Evolutionary conservation across 148 eudicot species (phyloP).

Genomic region (Rhododendron molle): DNA sequence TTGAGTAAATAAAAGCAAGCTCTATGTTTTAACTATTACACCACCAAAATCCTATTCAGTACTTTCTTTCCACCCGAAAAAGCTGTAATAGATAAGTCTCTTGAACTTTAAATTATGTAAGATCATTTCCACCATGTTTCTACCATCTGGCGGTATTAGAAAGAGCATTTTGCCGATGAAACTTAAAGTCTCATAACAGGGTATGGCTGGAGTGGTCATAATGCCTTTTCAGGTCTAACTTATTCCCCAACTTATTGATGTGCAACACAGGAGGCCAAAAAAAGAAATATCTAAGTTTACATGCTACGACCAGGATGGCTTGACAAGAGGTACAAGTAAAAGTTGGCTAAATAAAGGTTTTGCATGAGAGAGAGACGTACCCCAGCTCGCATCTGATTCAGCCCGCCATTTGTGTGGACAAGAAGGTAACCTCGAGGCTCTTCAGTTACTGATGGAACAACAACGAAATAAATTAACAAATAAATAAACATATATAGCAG

Average conservation of each 20-base stretch:
- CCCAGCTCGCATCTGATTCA: conserved; percentile 99
- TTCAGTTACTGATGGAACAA: conserved; percentile 42
- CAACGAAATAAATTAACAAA: conserved; percentile 5
- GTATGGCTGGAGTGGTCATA: neutral
- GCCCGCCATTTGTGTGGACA: conserved; percentile 96
- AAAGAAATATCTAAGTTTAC: neutral
- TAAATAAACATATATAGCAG: neutral
- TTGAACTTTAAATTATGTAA: neutral
- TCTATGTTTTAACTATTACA: neutral
- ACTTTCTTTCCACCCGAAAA: neutral
- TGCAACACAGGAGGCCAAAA: neutral
- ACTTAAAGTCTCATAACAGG: neutral
- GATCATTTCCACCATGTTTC: neutral
- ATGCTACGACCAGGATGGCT: neutral
- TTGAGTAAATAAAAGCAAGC: neutral
- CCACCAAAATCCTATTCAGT: neutral
- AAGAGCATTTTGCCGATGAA: neutral
- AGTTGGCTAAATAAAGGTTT: neutral
- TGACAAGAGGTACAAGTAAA: neutral
- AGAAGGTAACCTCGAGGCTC: conserved; percentile 75
- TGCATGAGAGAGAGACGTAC: conserved; percentile 28
- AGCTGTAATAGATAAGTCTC: neutral
- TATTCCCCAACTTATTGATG: neutral
- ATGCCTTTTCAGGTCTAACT: neutral
- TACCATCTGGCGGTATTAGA: neutral